phyloP scores from a whole-genome alignment of 2,329 filamentous ascomycete species.

The Macroventuria anomochaeta region DNA sequence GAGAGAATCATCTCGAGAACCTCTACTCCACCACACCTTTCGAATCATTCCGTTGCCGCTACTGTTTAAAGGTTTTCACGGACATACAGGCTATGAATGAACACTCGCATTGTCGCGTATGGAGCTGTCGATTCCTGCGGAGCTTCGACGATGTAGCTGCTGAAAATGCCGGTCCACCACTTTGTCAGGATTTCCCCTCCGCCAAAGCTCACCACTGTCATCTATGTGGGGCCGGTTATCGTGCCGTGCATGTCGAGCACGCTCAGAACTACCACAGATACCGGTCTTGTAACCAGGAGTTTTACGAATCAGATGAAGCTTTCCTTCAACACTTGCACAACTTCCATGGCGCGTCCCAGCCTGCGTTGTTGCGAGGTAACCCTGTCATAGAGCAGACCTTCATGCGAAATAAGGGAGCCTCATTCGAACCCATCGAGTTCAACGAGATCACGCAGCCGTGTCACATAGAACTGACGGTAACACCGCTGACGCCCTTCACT shows the following conservation, averaged over 20 bases:
- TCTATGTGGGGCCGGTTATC: constrained; percentile 44
- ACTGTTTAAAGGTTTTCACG: constrained; percentile 43
- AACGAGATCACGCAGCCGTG: constrained; percentile 43
- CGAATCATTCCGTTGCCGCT: constrained; percentile 44
- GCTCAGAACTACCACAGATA: constrained; percentile 44
- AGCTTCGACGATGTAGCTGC: constrained; percentile 45
- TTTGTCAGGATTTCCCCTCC: constrained; percentile 43
- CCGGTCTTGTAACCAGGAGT: constrained; percentile 42
- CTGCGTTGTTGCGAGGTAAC: constrained; percentile 33
- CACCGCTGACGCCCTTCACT: constrained; percentile 37
- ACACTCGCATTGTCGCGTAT: constrained; percentile 44
- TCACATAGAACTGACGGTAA: constrained; percentile 30
- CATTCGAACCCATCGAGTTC: constrained; percentile 45
- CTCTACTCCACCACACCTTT: constrained; percentile 36
- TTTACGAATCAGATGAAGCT: constrained; percentile 43
- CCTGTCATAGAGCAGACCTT: constrained; percentile 44
- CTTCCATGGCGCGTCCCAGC: constrained; percentile 40
- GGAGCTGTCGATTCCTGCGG: constrained; percentile 45
- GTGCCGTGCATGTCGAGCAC: constrained; percentile 42
- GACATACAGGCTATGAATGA: constrained; percentile 41
- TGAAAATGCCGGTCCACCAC: constrained; percentile 40
- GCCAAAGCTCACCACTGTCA: constrained; percentile 47
- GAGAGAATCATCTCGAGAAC: constrained; percentile 44
- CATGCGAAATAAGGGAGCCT: constrained; percentile 45
- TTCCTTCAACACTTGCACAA: constrained; percentile 46